Evolutionary conservation across 2,329 filamentous ascomycete species (phyloP).

Genomic region (Phaeophleospora eucalypticola): DNA sequence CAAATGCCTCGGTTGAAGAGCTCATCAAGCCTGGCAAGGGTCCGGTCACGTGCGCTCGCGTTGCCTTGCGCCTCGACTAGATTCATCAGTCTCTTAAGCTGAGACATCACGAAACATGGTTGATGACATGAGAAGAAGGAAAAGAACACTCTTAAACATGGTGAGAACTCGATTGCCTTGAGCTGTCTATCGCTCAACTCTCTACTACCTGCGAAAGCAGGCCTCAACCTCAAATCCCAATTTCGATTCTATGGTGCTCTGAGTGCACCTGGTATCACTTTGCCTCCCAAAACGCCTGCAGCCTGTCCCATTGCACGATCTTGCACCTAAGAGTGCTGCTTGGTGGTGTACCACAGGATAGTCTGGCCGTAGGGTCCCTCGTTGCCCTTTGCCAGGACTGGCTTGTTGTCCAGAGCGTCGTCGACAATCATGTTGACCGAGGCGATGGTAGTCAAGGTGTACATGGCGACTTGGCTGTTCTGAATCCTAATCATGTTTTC

Average conservation of each 20-base stretch:
- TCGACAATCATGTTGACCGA: slow-evolving; percentile 47
- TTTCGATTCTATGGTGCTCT: neutral
- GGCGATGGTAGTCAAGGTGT: slow-evolving; percentile 47
- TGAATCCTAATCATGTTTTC: slow-evolving; percentile 46
- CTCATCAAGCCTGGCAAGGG: no score
- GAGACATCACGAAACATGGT: no score
- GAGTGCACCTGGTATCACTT: neutral
- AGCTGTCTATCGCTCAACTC: no score
- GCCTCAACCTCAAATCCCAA: neutral
- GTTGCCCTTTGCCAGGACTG: slow-evolving; percentile 42
- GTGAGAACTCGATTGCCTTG: no score
- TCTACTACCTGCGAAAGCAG: no score
- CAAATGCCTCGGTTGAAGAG: no score
- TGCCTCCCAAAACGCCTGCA: neutral
- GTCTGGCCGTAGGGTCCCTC: slow-evolving; percentile 48
- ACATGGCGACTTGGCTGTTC: slow-evolving; percentile 42
- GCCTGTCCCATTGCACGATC: neutral
- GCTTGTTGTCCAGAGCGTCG: slow-evolving; percentile 33
- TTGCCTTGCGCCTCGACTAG: no score
- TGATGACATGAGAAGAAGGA: no score
- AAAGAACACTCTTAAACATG: no score
- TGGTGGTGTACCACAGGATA: slow-evolving; percentile 33
- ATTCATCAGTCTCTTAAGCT: no score
- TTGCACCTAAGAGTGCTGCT: neutral
- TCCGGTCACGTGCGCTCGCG: no score